Conservation (phyloP, 2,329 filamentous ascomycete species). For the Didymosphaeria variabile region DNA sequence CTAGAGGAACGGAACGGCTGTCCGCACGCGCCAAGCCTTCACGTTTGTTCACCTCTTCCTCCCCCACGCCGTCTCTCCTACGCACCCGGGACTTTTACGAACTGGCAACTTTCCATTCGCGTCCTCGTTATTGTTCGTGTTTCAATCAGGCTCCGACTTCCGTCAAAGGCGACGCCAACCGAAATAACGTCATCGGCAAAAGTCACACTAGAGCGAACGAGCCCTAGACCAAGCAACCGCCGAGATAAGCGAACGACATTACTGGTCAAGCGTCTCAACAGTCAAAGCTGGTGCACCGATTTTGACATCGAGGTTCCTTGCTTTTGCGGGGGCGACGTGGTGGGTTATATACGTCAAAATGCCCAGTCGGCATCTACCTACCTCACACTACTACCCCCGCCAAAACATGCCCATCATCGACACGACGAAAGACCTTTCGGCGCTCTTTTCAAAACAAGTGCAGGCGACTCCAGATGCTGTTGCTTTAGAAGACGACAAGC, state of each 20-base stretch:
- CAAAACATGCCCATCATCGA: constrained; percentile 71
- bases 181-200: constrained; percentile 25
- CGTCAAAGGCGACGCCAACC: constrained; percentile 13
- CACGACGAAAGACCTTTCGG: constrained; percentile 74
- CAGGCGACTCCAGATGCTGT: constrained; percentile 72
- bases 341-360: constrained; percentile 21
- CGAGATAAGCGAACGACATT: constrained; percentile 17
- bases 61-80: neutral
- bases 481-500: constrained; percentile 75
- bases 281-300: constrained; percentile 4
- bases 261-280: constrained; percentile 26
- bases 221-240: constrained; percentile 12
- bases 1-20: constrained; percentile 7
- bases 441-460: constrained; percentile 75
- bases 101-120: neutral
- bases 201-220: constrained; percentile 15
- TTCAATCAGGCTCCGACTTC: constrained; percentile 11
- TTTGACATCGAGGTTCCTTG: constrained; percentile 14
- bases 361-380: constrained; percentile 9
- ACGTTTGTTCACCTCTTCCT: neutral
- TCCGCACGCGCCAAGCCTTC: constrained; percentile 10
- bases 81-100: constrained; percentile 1
- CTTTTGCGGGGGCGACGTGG: constrained; percentile 15
- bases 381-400: constrained; percentile 18
- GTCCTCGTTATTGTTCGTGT: constrained; percentile 8